Base-by-base conservation (phyloP, 306 rosid genomes). In the Nissolia schottii region DNA sequence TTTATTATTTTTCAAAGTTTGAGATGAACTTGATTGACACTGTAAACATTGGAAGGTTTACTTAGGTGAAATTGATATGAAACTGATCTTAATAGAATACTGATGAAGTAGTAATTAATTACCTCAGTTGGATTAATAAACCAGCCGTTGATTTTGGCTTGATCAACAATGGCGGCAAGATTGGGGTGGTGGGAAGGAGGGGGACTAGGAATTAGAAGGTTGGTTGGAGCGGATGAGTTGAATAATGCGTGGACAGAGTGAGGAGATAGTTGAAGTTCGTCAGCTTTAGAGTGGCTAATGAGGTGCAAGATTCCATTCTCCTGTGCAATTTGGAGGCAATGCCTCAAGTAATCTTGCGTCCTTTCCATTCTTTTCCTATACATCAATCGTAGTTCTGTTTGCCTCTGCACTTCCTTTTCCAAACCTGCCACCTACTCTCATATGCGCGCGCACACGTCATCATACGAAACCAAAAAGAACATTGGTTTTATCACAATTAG, bases 321-420 rank as follows among this genome's bases (percentile, higher is more conserved):
- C 45, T 90, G 97, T 57, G 97, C 98, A 59, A 81, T 56, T 63
- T 90, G 88, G 50, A 93, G 90, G 70, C 94, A 89, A 45, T 81
- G 73, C 64, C 82, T 82, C n/a, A 91, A 57, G 75, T 89, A 89
- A 11, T 86, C 96, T 35, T 83, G 87, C 2, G 87, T 83, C 0
- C 77, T 79, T 72, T 83, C 87, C 87, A 83, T 79, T 70, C 84
- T 71, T 71, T 79, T 83, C 79, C 34, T 76, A 8, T 77, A 86
- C 65, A 78, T 69, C 0, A 81, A 37, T 54, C 75, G 28, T 0
- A 84, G 59, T 64, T 89, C 94, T 60, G 70, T 86, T 32, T 87
- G 91, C 69, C 70, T 89, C n/a, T 64, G 76, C 38, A 87, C 84
- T 38, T 87, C 91, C 77, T 78, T 77, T 80, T 89, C 96, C 61